Base-by-base conservation (phyloP, 75 land plant species). In the Isoetes taiwanensis region DNA sequence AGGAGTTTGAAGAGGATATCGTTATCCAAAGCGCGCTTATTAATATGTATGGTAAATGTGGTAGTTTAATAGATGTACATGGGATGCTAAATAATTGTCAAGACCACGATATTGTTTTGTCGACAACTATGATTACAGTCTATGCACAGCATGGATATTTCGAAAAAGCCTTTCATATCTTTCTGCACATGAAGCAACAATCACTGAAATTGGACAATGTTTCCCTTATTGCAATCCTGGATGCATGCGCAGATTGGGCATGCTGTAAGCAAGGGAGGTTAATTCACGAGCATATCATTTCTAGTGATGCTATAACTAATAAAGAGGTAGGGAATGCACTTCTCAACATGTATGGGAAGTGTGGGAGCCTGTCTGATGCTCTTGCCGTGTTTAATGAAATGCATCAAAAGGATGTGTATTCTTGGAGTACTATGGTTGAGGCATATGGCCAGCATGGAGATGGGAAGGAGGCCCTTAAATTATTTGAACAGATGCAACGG, bases 1-100 rank as follows among this genome's bases (percentile, higher is more conserved):
- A 16, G 8, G 50, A 23, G 23, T 46, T 19, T n/a, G 50, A 46
- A n/a, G 23, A 23, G 4, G 16, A 6, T n/a, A n/a, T 46, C 50
- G 5, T 19, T 6, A 6, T 46, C 5, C 21, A 8, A 16, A 46
- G 23, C 19, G 16, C 50, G 8, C 50, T 46, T n/a, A 23, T 46
- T 8, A 46, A 23, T n/a, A 6, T 46, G 50, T 46, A 46, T 46
- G 50, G 50, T 19, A 46, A 46, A n/a, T 46, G 50, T 46, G 50
- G 50, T 8, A 16, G 16, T n/a, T 6, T 46, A 6, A 6, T 19
- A 46, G 50, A 16, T n/a, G 50, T 23, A 6, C 16, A 23, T 19
- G 50, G 23, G 12, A 23, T n/a, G 25, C 25, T 46, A 5, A n/a
- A 46, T 23, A 46, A n/a, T 19, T 6, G 16, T n/a, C 4, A 16